Evolutionary conservation across 768 basidiomycete genomes (phyloP), one percentile per base, ranked within the genome.

Genomic region (Leccinum aurantiacum): DNA sequence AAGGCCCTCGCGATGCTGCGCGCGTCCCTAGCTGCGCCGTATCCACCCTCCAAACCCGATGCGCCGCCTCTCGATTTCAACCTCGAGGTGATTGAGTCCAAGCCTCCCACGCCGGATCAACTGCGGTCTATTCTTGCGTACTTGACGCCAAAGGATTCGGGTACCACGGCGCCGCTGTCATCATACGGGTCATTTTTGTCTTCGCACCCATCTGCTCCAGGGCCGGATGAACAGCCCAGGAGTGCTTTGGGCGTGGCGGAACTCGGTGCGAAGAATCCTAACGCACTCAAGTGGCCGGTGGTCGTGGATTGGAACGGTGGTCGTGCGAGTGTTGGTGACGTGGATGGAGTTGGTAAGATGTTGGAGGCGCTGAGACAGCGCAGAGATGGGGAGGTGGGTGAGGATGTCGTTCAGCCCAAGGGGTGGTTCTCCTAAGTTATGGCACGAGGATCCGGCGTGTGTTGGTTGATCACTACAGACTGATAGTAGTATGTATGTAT

Each of bases 221-320:
- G 77, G 46, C 75, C 74, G 19, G 72, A 71, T 2, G 76, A 76
- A 13, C 70, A 67, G 60, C 74, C 79, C 0, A 76, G 82, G 7
- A 80, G 72, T 27, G 64, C 81, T 0, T 72, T 79, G 6, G 80
- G 72, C 8, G 75, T 91, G 9, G 75, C 75, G 3, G 73, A 79
- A 29, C 77, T 90, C 10, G 88, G 78, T 0, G 65, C 75, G 48
- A 76, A 78, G 71, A 85, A 85, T 58, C 87, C 85, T 1, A 78
- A 77, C 14, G 84, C 82, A 15, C 72, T 91, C 64, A 89, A 85
- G 60, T 92, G 89, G 89, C 90, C 90, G 0, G 81, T 92, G 50
- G 88, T 92, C 0, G 90, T 92, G 2, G 85, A 92, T 64, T 92
- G 90, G 90, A 74, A 77, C 15, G 80, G 78, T 24, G 90, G 90